Evolutionary conservation across 2,329 filamentous ascomycete species (phyloP), one percentile per base, ranked within the genome.

Genomic region (Acarospora socialis): DNA sequence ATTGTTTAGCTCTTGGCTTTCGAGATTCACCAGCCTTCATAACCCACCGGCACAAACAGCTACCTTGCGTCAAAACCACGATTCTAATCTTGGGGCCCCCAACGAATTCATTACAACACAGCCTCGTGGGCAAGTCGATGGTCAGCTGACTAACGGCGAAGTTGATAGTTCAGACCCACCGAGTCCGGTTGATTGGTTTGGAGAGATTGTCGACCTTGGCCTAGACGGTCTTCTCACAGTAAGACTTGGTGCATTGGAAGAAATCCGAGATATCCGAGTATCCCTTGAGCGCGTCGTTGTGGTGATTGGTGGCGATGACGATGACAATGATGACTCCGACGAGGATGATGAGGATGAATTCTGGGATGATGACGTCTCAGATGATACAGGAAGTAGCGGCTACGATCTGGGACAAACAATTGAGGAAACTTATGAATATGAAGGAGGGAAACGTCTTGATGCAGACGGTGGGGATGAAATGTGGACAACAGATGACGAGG

Each of bases 181-280:
- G 31, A 31, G 7, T 10, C 34, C 41, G 28, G 23, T 53, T 5
- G 56, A 64, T 21, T 74, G 70, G 63, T 54, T 73, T 33, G 70
- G 70, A 12, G 66, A 72, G 43, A 59, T 75, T 3, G 55, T 72
- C 13, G 63, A 68, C 28, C 52, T 69, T 3, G 58, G 60, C 8
- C 45, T 66, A 3, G 65, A 73, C 43, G 70, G 70, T 2, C 55
- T 53, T 5, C 46, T 70, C 7, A 63, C 60, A 0, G 56, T 75
- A 17, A 59, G 70, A n/a, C 51, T 74, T 12, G 64, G 65, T 24
- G 65, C 60, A 7, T 51, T 61, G 4, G 48, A 58, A 10, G 50
- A 58, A n/a, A 59, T 63, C 8, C 48, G 55, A 28, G 69, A 73
- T 42, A 50, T 73, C 18, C 52, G 50, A 9, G 47, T 73, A 7